Evolutionary conservation across 164 flowering plant species (phyloP).

Genomic region (Dillenia suffruticosa): DNA sequence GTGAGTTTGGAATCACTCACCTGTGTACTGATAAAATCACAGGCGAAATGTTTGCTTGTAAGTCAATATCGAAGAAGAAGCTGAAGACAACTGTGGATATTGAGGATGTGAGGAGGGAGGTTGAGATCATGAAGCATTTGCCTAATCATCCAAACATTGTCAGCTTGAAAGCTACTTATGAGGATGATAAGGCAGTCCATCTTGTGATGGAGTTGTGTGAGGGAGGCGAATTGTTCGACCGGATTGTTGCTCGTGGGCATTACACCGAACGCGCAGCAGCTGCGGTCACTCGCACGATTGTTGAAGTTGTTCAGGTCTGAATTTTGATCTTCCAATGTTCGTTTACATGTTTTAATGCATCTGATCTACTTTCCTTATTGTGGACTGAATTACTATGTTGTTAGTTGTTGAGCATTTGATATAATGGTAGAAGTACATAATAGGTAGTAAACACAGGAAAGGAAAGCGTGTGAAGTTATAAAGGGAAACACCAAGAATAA

Average conservation of each 20-base stretch:
- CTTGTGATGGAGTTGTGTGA: slow-evolving; percentile 91
- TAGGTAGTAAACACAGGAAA: too few species aligned
- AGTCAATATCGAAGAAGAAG: slow-evolving; percentile 88
- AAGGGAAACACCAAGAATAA: too few species aligned
- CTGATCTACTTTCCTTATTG: too few species aligned
- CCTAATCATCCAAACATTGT: slow-evolving; percentile 76
- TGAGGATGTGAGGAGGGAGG: slow-evolving; percentile 88
- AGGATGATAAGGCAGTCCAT: slow-evolving; percentile 82
- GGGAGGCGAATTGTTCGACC: slow-evolving; percentile 87
- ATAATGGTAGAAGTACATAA: too few species aligned
- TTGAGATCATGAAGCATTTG: slow-evolving; percentile 78
- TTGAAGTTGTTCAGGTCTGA: slow-evolving; percentile 80
- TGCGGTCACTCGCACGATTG: slow-evolving; percentile 61
- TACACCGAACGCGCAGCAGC: slow-evolving; percentile 93
- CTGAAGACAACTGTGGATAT: slow-evolving; percentile 70
- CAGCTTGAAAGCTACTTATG: slow-evolving; percentile 70
- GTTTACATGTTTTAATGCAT: too few species aligned
- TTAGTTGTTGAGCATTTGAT: too few species aligned
- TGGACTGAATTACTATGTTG: too few species aligned
- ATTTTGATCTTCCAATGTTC: not conserved
- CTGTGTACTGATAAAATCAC: slow-evolving; percentile 60
- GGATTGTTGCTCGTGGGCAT: slow-evolving; percentile 84
- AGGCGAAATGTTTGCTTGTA: slow-evolving; percentile 63
- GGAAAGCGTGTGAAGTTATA: too few species aligned
- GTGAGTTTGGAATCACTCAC: slow-evolving; percentile 82